These are phyloP conservation scores for Coemansia sp. DNA, from an alignment of 192 early-diverging fungal genomes.

Conservation along the genomic window DNA sequence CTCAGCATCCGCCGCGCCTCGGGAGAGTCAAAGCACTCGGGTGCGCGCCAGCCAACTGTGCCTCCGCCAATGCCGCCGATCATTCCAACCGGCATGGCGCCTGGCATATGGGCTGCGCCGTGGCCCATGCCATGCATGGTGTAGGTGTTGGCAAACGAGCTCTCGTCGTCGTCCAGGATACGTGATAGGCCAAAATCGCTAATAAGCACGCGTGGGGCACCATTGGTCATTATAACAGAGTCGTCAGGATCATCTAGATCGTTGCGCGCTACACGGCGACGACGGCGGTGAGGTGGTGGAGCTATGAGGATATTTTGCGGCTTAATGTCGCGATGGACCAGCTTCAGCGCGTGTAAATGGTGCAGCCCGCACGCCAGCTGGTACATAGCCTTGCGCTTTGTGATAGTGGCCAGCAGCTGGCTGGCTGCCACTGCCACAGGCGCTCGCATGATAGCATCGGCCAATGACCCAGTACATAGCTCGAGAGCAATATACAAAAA, in stretches of 20 bases:
- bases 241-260: constrained; percentile 14
- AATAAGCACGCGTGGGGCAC: constrained; percentile 73
- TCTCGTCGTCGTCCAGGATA: constrained; percentile 90
- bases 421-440: constrained; percentile 30
- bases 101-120: constrained; percentile 10
- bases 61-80: constrained; percentile 63
- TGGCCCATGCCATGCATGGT: constrained; percentile 55
- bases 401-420: constrained; percentile 51
- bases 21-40: constrained; percentile 71
- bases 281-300: constrained; percentile 56
- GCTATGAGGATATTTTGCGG: constrained; percentile 92
- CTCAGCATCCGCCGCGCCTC: constrained; percentile 25
- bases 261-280: neutral
- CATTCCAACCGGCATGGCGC: constrained; percentile 37
- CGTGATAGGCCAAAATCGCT: constrained; percentile 98
- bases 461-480: constrained; percentile 83
- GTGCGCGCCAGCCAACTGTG: constrained; percentile 96
- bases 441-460: constrained; percentile 78
- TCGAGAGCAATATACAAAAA: constrained; percentile 99
- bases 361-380: constrained; percentile 86
- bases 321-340: constrained; percentile 98
- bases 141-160: constrained; percentile 91
- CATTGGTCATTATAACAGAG: constrained; percentile 29
- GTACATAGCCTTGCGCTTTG: constrained; percentile 66
- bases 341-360: constrained; percentile 89